Conservation (phyloP, 164 flowering plant genomes). For the Santalum album region DNA sequence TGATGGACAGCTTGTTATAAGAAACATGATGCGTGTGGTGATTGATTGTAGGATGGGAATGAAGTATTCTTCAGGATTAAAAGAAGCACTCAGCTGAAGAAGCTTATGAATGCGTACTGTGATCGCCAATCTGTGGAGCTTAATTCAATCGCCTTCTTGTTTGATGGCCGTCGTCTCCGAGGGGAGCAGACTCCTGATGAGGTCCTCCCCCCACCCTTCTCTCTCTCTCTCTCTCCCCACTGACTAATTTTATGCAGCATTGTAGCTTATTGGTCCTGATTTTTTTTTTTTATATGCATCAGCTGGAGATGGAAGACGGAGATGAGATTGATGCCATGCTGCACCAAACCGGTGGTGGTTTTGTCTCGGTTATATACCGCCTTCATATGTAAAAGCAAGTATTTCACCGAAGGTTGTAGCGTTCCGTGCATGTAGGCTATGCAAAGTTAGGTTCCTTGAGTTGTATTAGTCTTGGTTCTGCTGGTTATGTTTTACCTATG, state of each 20-base stretch:
- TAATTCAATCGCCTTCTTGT: constrained; percentile 35
- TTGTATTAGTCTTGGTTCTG: no score
- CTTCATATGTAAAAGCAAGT: not conserved
- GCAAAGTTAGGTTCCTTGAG: no score
- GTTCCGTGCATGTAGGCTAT: no score
- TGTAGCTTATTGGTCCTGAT: no score
- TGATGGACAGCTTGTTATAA: no score
- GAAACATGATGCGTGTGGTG: not conserved
- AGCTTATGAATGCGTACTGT: constrained; percentile 47
- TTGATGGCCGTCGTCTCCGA: constrained; percentile 45
- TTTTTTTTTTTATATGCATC: no score
- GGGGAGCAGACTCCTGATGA: constrained; percentile 43
- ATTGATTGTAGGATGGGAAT: constrained; percentile 27
- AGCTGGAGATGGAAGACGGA: constrained; percentile 7
- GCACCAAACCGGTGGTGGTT: not conserved
- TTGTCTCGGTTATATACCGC: not conserved
- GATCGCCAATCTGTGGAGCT: constrained; percentile 36
- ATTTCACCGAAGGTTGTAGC: no score
- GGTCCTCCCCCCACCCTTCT: constrained; percentile 13
- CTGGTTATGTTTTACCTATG: no score
- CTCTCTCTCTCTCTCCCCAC: no score
- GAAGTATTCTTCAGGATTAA: constrained; percentile 47
- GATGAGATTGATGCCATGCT: constrained; percentile 6
- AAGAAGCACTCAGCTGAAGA: constrained; percentile 41
- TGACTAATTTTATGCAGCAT: no score